These are phyloP conservation scores for Prunus mira DNA, from an alignment of 306 rosid genomes.

Conservation along the genomic window DNA sequence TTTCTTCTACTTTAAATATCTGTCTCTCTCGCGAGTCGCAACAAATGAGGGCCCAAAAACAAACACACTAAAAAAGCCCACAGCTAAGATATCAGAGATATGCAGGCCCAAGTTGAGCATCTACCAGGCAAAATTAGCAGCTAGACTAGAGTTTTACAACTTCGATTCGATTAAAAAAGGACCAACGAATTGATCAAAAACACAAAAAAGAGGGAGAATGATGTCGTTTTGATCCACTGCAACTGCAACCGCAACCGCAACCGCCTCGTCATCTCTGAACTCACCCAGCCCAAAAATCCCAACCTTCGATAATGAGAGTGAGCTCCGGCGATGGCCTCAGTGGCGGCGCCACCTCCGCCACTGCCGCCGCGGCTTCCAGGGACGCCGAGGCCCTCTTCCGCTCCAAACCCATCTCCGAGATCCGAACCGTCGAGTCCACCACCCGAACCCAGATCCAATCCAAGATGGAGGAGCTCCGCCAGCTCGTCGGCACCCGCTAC, in stretches of 20 bases:
- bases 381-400: conserved; percentile 88
- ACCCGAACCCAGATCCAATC: conserved; percentile 82
- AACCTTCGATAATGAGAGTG: background rate
- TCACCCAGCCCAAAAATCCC: background rate
- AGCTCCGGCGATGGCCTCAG: background rate
- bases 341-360: background rate
- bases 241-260: background rate
- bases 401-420: conserved; percentile 74
- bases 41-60: no score
- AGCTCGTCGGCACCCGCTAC: conserved; percentile 88
- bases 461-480: conserved; percentile 98
- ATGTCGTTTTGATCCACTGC: background rate
- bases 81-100: no score
- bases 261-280: no score
- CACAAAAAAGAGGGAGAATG: no score
- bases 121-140: no score
- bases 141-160: no score
- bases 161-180: no score
- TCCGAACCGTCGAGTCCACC: conserved; percentile 64
- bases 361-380: conserved; percentile 18
- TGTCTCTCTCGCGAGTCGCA: no score
- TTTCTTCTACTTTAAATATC: no score
- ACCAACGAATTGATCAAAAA: no score
- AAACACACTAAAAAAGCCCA: no score
- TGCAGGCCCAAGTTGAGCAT: no score